A percentile compares a stretch with the other conserved stretches of the same genome.
phyloP scores from a whole-genome alignment of 371 early-diverging fungal species.

The Mortierella sp. region DNA sequence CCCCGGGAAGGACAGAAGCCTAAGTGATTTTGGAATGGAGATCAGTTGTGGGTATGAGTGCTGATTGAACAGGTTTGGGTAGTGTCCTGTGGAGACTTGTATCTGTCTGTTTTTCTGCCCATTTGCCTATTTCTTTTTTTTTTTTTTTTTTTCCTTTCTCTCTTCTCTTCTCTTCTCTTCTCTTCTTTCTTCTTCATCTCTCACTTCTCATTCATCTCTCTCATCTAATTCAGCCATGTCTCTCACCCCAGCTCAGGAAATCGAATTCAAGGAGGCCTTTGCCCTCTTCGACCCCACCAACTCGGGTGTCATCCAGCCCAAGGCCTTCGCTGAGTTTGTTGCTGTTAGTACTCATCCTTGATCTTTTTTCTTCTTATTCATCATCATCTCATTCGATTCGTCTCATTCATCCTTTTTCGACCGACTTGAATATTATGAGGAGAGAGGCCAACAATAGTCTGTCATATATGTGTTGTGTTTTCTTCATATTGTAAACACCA shows the following conservation, averaged over 20 bases:
- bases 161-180: too few species aligned
- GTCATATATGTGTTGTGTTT: too few species aligned
- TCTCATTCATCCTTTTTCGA: neutral
- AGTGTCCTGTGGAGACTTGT: neutral
- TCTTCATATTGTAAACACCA: too few species aligned
- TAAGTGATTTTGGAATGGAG: constrained; percentile 2
- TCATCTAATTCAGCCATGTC: constrained; percentile 17
- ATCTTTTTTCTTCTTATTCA: neutral
- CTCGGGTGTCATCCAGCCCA: constrained; percentile 50
- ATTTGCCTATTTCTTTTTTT: neutral
- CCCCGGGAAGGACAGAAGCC: neutral
- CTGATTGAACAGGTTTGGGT: neutral
- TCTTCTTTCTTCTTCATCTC: neutral
- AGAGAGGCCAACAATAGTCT: too few species aligned
- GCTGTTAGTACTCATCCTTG: constrained; percentile 30
- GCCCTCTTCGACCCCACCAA: constrained; percentile 57
- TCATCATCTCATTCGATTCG: neutral
- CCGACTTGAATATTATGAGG: too few species aligned
- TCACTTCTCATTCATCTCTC: constrained; percentile 13
- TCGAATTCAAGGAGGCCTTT: constrained; percentile 55
- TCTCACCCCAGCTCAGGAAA: constrained; percentile 44
- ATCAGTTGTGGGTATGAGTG: neutral
- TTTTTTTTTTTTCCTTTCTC: too few species aligned
- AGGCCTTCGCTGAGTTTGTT: constrained; percentile 45
- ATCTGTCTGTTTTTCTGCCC: neutral